Evolutionary conservation across 148 eudicot species (phyloP).

Genomic region (Fagopyrum tataricum): DNA sequence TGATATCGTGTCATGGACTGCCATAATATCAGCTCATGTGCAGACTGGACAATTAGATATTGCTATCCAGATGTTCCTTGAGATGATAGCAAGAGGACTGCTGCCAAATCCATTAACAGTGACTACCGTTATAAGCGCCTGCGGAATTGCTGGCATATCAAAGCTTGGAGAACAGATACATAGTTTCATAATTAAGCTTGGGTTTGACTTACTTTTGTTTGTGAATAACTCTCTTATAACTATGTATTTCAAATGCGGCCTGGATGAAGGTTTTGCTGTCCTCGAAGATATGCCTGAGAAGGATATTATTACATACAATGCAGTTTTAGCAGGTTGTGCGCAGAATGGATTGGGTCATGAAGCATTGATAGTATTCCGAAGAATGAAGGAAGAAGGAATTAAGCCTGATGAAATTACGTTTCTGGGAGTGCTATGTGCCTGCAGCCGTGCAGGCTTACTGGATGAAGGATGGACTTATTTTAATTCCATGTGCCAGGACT

Average conservation of each 20-base stretch:
- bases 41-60: constrained; percentile 25
- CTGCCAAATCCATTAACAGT: constrained; percentile 31
- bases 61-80: constrained; percentile 26
- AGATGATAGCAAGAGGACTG: constrained; percentile 26
- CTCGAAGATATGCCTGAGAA: constrained; percentile 32
- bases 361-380: constrained; percentile 22
- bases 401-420: constrained; percentile 39
- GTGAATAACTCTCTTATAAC: constrained; percentile 33
- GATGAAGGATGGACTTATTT: constrained; percentile 23
- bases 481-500: constrained; percentile 24
- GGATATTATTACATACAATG: constrained; percentile 36
- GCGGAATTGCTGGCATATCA: constrained; percentile 22
- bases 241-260: constrained; percentile 39
- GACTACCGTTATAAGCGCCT: constrained; percentile 29
- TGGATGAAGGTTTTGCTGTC: constrained; percentile 25
- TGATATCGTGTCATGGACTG: constrained; percentile 40
- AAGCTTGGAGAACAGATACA: constrained; percentile 45
- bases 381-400: constrained; percentile 27
- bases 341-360: constrained; percentile 36
- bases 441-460: constrained; percentile 39
- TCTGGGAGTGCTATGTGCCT: constrained; percentile 34
- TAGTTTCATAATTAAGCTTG: constrained; percentile 33
- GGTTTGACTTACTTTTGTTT: constrained; percentile 24
- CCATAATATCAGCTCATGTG: constrained; percentile 27
- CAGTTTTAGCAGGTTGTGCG: constrained; percentile 41